Conservation (phyloP, 805 yeast genomes). For the Candida insectalens region DNA sequence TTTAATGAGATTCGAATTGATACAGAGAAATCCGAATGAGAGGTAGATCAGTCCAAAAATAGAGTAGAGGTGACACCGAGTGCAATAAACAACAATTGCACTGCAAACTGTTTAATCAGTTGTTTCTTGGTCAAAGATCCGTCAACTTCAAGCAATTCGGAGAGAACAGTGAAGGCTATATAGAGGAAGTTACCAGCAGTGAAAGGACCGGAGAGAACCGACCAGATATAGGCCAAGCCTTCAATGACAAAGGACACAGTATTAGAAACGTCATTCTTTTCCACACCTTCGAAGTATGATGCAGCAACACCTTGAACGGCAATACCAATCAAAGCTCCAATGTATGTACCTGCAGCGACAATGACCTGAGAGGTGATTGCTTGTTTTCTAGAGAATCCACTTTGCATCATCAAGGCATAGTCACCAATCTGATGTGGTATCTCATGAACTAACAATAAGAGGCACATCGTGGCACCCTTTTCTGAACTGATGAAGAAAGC, state of each 20-base stretch:
- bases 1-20: no score
- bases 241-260: no score
- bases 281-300: background rate
- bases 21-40: no score
- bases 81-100: conserved; percentile 39
- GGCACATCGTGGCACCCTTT: conserved; percentile 59
- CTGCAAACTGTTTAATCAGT: conserved; percentile 30
- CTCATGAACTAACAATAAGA: conserved; percentile 69
- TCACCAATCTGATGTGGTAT: conserved; percentile 80
- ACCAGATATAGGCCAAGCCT: no score
- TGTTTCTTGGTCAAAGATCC: conserved; percentile 24
- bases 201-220: conserved; percentile 52
- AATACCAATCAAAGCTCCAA: conserved; percentile 62
- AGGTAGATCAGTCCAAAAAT: conserved; percentile 25
- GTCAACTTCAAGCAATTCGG: conserved; percentile 48
- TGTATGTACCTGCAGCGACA: conserved; percentile 54
- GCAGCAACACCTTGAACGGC: conserved; percentile 30
- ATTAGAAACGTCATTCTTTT: conserved; percentile 16
- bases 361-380: conserved; percentile 60
- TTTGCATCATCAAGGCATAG: conserved; percentile 60
- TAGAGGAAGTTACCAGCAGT: conserved; percentile 73
- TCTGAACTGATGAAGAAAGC: conserved; percentile 51
- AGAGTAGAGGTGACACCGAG: conserved; percentile 55
- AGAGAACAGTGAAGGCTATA: conserved; percentile 69
- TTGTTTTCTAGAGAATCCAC: conserved; percentile 56